Conservation (phyloP, 1,139 yeast species). For the Meyerozyma smithsonii region DNA sequence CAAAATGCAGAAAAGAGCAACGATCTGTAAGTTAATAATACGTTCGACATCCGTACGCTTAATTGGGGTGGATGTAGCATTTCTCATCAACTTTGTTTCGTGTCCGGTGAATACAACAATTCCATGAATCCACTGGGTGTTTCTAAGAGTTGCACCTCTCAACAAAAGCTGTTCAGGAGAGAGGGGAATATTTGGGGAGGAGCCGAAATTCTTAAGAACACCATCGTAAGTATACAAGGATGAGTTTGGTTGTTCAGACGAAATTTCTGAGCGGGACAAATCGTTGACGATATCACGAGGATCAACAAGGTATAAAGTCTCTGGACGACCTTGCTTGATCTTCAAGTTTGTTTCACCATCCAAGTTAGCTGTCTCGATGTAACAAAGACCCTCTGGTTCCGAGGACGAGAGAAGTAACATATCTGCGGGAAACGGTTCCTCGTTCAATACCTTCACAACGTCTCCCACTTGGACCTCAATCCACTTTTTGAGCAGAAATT, state of each 20-base stretch:
- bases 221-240: conserved; percentile 95
- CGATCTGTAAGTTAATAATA: conserved; percentile 86
- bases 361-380: conserved; percentile 93
- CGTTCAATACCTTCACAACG: conserved; percentile 76
- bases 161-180: conserved; percentile 86
- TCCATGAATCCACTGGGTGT: conserved; percentile 95
- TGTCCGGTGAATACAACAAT: conserved; percentile 94
- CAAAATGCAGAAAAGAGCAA: conserved; percentile 79
- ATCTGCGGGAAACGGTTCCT: conserved; percentile 95
- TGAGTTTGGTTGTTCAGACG: conserved; percentile 92
- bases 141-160: conserved; percentile 93
- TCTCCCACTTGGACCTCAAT: conserved; percentile 89
- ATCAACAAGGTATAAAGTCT: conserved; percentile 70
- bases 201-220: conserved; percentile 54
- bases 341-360: conserved; percentile 98
- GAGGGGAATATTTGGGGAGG: conserved; percentile 55
- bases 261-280: conserved; percentile 36
- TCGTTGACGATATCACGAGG: conserved; percentile 53
- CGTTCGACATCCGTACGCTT: conserved; percentile 96
- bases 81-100: conserved; percentile 96
- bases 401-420: conserved; percentile 79
- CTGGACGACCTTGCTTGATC: conserved; percentile 81
- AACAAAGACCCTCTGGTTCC: conserved; percentile 97
- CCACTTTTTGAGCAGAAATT: conserved; percentile 72
- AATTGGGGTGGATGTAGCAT: conserved; percentile 97